A percentile compares a stretch with the other conserved stretches of the same genome.
Conservation (phyloP, 2,329 filamentous ascomycete species). For the Apiospora rasikravindrae region DNA sequence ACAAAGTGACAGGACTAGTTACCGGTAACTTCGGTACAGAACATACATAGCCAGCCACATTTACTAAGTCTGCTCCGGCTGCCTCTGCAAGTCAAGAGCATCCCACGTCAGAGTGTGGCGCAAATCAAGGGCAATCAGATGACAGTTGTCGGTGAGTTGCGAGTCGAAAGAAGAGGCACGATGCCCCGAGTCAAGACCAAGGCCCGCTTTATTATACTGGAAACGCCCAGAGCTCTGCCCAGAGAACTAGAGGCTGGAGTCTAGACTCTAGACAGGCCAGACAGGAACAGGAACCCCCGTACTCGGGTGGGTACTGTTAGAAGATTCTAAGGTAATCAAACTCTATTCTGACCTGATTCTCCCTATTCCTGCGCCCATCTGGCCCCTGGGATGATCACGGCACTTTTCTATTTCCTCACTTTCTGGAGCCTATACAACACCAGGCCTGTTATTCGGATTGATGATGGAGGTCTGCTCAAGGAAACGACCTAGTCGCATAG, state of each 20-base stretch:
- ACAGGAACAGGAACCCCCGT: background rate
- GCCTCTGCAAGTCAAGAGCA: too few relatives aligned
- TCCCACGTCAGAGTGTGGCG: too few relatives aligned
- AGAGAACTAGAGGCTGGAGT: background rate
- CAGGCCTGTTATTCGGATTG: background rate
- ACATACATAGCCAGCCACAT: too few relatives aligned
- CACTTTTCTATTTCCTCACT: background rate
- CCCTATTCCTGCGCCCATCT: background rate
- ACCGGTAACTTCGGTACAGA: too few relatives aligned
- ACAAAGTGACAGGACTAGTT: too few relatives aligned
- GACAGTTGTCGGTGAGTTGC: background rate
- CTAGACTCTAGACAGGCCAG: background rate
- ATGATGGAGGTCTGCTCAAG: background rate
- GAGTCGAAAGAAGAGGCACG: background rate
- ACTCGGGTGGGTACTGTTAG: background rate
- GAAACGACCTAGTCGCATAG: too few relatives aligned
- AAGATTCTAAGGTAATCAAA: slow-evolving; percentile 15
- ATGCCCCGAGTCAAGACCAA: background rate
- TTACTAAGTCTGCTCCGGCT: too few relatives aligned
- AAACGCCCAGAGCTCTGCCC: slow-evolving; percentile 8
- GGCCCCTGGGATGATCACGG: background rate
- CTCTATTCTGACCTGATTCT: slow-evolving; percentile 11
- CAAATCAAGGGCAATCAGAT: background rate
- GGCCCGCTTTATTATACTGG: slow-evolving; percentile 10
- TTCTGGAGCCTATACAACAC: background rate